Conservation (phyloP, 805 yeast species). For the Hanseniaspora valbyensis region DNA sequence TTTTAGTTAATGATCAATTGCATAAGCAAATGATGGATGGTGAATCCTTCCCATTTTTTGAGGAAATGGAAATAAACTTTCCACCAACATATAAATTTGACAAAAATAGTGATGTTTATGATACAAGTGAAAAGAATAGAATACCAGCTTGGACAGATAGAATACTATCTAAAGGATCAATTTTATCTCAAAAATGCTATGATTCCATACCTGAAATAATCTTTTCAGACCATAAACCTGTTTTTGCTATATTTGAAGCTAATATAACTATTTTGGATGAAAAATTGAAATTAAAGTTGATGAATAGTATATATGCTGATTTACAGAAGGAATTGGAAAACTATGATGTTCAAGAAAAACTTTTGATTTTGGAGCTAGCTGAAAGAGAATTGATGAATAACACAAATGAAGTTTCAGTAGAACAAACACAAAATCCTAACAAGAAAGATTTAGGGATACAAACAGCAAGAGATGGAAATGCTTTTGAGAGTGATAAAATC, state of each 20-base stretch:
- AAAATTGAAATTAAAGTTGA: slow-evolving; percentile 36
- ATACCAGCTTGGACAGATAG: slow-evolving; percentile 98
- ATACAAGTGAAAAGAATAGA: slow-evolving; percentile 81
- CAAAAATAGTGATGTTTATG: slow-evolving; percentile 70
- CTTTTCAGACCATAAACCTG: slow-evolving; percentile 88
- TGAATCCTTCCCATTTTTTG: slow-evolving; percentile 68
- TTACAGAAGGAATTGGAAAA: slow-evolving; percentile 39
- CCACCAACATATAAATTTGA: slow-evolving; percentile 93
- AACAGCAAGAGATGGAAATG: neutral
- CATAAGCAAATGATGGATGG: slow-evolving; percentile 63
- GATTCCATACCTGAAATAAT: slow-evolving; percentile 44
- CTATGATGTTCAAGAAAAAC: slow-evolving; percentile 33
- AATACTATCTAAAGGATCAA: slow-evolving; percentile 53
- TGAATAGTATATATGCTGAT: slow-evolving; percentile 45
- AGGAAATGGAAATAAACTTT: slow-evolving; percentile 69
- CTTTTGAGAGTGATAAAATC: neutral
- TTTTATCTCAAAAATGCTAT: slow-evolving; percentile 50
- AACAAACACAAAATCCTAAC: neutral
- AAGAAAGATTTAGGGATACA: neutral
- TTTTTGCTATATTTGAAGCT: slow-evolving; percentile 58
- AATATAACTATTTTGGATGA: slow-evolving; percentile 58
- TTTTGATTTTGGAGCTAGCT: slow-evolving; percentile 56
- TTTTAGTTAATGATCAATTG: slow-evolving; percentile 69
- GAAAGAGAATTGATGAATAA: slow-evolving; percentile 2
- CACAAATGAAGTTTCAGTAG: neutral